Base-by-base conservation (phyloP, 805 yeast genomes). In the Metschnikowia dekortorum region DNA sequence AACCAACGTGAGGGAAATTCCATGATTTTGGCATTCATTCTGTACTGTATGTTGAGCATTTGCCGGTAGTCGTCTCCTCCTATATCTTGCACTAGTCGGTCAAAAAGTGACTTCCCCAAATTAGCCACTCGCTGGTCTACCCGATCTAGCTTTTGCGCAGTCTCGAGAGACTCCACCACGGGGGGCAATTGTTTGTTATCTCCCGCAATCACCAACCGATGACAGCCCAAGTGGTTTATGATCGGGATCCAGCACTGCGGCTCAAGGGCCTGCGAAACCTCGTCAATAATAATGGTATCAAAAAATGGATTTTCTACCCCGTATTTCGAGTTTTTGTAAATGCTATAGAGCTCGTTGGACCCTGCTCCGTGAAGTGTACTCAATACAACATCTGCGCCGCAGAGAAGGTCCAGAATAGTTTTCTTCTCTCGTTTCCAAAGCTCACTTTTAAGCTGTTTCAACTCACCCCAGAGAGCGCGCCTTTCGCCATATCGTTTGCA, bases 191-290 rank as follows among this genome's bases (percentile, higher is more conserved):
- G 99, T 69, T 82, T 82, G 61, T 91, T 86, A 63, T 92, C 99
- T 47, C 99, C 99, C 0, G 98, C 97, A 26, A 92, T 76, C 1
- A 92, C 80, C 26, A 92, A 65, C 48, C 83, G 76, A 34, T 75
- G 74, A 39, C 81, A 22, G 8, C 81, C 76, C 11, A 76, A 67
- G 59, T 87, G 92, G 36, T 79, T 78, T 3, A 89, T 74, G 6
- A 94, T 53, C 0, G 99, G 97, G 26, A 92, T 90, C 97, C 97
- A 91, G 61, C 97, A 90, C 57, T 92, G 96, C 1, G 97, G 96
- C 61, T 92, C 97, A 48, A 92, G 68, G 9, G 97, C 79, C 65
- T 92, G 99, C 0, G 97, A 89, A 0, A 92, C 97, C 66, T 92
- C 99, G 68, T 92, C 99, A 34, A 92, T 91, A 10, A 94, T 87